Conservation (phyloP, 1,139 yeast species). For the Nadsonia starkeyi-henricii region DNA sequence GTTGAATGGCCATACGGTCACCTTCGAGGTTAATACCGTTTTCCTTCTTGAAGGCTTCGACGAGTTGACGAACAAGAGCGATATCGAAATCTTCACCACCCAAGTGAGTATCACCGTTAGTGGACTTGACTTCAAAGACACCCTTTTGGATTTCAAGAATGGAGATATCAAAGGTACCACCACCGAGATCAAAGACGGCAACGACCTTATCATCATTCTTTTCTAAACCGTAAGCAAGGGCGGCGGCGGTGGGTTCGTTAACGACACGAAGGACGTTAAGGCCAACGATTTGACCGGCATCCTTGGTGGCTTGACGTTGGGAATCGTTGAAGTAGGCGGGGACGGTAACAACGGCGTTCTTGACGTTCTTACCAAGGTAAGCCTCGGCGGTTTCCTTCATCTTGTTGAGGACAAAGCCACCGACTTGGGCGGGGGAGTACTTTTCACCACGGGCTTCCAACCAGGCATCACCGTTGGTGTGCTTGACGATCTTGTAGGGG, state of each 20-base stretch:
- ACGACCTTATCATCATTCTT: constrained; percentile 60
- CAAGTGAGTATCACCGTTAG: constrained; percentile 82
- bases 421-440: constrained; percentile 90
- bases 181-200: constrained; percentile 80
- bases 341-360: constrained; percentile 91
- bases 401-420: constrained; percentile 92
- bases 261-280: constrained; percentile 92
- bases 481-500: constrained; percentile 94
- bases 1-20: constrained; percentile 98
- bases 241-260: constrained; percentile 98
- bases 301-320: constrained; percentile 97
- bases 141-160: constrained; percentile 77
- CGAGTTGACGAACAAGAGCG: constrained; percentile 75
- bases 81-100: constrained; percentile 82
- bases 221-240: constrained; percentile 93
- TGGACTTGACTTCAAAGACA: constrained; percentile 77
- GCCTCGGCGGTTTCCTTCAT: constrained; percentile 96
- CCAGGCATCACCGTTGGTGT: constrained; percentile 98
- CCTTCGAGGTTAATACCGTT: constrained; percentile 74
- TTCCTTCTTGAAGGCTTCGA: constrained; percentile 86
- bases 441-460: constrained; percentile 88
- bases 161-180: constrained; percentile 82
- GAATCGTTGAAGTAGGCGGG: constrained; percentile 98
- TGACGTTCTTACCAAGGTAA: constrained; percentile 69
- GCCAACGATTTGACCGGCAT: constrained; percentile 96